Evolutionary conservation across 805 yeast genomes (phyloP).

Genomic region (Metschnikowia picachoensis): DNA sequence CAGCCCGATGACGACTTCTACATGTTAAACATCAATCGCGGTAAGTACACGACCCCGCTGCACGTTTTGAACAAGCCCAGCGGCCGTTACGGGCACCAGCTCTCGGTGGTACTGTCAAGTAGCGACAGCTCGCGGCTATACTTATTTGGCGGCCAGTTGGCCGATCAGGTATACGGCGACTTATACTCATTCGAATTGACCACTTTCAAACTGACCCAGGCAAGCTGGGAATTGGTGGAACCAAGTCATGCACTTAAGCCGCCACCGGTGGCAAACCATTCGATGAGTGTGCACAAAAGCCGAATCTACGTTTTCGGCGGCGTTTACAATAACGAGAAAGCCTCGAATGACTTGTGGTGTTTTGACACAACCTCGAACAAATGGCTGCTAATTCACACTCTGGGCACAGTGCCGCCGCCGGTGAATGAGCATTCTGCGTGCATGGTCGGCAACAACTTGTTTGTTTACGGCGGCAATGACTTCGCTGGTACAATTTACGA

Average conservation of each 20-base stretch:
- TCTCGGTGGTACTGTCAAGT: conserved; percentile 61
- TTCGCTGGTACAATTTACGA: conserved; percentile 63
- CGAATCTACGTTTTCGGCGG: conserved; percentile 92
- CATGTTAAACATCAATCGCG: conserved; percentile 60
- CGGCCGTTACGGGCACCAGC: conserved; percentile 93
- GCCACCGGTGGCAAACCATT: conserved; percentile 87
- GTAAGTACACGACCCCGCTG: conserved; percentile 42
- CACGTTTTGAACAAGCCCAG: conserved; percentile 60
- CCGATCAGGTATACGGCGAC: conserved; percentile 80
- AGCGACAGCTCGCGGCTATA: conserved; percentile 53
- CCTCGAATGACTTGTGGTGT: conserved; percentile 74
- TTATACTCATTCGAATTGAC: conserved; percentile 83
- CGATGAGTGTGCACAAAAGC: conserved; percentile 77
- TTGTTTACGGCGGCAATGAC: conserved; percentile 87
- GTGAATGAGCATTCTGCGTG: conserved; percentile 90
- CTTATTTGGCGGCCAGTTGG: conserved; percentile 92
- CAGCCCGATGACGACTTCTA: conserved; percentile 87
- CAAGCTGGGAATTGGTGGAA: conserved; percentile 75
- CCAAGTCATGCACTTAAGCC: conserved; percentile 51
- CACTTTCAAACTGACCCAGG: conserved; percentile 75
- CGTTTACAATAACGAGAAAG: conserved; percentile 58
- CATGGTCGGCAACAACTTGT: conserved; percentile 71
- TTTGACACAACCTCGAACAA: conserved; percentile 64
- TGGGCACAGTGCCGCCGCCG: conserved; percentile 78
- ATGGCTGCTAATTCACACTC: conserved; percentile 69